Conservation (phyloP, 106 monocot genomes). For the Agapanthus africanus region DNA sequence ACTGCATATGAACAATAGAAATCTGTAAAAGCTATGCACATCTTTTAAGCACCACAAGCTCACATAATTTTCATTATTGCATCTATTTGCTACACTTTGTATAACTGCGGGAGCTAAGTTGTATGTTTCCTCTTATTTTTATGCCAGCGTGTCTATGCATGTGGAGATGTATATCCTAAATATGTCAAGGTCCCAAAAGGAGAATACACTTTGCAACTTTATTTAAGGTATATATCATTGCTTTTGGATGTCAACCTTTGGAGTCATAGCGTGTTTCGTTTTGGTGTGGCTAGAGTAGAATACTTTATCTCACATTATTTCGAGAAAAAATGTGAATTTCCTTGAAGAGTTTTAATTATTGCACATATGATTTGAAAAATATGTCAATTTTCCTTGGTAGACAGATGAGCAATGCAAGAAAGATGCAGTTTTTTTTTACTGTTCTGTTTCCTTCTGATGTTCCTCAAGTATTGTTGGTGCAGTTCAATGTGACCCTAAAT, state of each 20-base stretch:
- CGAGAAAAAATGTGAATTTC: too few species aligned
- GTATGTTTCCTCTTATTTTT: too few species aligned
- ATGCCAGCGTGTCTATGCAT: conserved; percentile 74
- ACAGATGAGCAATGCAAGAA: too few species aligned
- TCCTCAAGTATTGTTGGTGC: not conserved
- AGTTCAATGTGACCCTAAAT: not conserved
- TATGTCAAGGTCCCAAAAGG: conserved; percentile 91
- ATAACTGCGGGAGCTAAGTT: too few species aligned
- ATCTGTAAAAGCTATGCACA: too few species aligned
- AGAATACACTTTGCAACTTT: conserved; percentile 66
- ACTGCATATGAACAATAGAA: too few species aligned
- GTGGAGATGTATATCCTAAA: conserved; percentile 81
- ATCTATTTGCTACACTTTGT: too few species aligned
- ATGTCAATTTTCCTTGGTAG: not conserved
- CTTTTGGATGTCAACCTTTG: not conserved
- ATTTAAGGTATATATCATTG: conserved; percentile 57
- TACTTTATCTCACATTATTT: not conserved
- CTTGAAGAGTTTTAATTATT: too few species aligned
- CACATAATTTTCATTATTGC: too few species aligned
- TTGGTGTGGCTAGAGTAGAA: not conserved
- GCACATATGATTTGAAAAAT: too few species aligned
- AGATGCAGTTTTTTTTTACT: not conserved
- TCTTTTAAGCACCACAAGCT: too few species aligned
- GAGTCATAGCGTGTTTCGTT: not conserved
- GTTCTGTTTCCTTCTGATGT: not conserved